Base-by-base conservation (phyloP, 345 rosid genomes). In the Murraya koenigii region DNA sequence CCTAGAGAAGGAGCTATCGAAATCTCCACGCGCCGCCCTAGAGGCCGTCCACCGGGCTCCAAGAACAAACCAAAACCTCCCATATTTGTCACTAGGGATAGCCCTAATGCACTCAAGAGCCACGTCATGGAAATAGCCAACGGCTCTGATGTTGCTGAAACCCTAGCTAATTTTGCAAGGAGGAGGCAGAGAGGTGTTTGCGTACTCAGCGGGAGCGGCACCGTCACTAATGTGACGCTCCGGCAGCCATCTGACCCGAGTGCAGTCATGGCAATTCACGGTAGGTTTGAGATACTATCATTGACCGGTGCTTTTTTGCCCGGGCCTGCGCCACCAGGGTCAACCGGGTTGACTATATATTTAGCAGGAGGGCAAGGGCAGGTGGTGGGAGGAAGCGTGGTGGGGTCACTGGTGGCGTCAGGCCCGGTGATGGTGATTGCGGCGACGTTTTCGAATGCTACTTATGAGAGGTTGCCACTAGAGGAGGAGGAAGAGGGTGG, bases 21-120 rank as follows among this genome's bases (percentile, higher is more conserved):
- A 75, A 78, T 74, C 4, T 71, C 79, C 69, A 79, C 72, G 44
- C 82, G 90, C 32, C 80, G 92, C 56, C 89, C 90, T 0, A 72
- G 92, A 56, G 92, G 92, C 52, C 84, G 90, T 19, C 92, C 92
- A 3, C 78, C 92, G 5, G 92, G 92, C 26, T 88, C 92, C 36
- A 88, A 85, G 78, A 88, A 88, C 84, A 88, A 87, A 81, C 90
- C 90, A 0, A 86, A 82, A 64, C 90, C 92, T 0, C 92, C 92
- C 9, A 85, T 88, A 68, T 88, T 88, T 14, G 86, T 88, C 69
- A 88, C 92, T 22, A 69, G 88, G 26, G 92, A 88, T 72, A 88
- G 92, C 85, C 92, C 92, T 74, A 88, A 87, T 66, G 87, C 90
- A 58, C 86, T 89, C 41, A 85, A 86, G n/a, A 89, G 92, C 81